Conservation (phyloP, 1,284 basidiomycete genomes). For the Bjerkandera adusta region DNA sequence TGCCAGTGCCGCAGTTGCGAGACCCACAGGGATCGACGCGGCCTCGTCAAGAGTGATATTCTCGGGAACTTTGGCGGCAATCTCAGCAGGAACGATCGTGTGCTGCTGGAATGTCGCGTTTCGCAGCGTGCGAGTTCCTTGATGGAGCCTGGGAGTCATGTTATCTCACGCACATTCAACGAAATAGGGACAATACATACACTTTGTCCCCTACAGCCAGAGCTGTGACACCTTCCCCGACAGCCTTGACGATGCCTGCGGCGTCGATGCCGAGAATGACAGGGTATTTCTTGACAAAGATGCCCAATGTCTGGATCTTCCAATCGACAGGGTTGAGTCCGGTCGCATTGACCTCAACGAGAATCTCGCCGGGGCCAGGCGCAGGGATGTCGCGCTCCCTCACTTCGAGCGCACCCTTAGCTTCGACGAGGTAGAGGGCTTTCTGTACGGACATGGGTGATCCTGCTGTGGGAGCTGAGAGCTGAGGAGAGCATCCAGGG, state of each 20-base stretch:
- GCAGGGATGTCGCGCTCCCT: constrained; percentile 19
- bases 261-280: constrained; percentile 45
- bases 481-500: no score
- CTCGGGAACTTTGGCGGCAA: constrained; percentile 20
- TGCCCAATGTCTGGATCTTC: constrained; percentile 34
- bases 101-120: constrained; percentile 26
- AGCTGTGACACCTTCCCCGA: constrained; percentile 36
- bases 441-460: constrained; percentile 19
- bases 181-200: constrained; percentile 15
- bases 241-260: constrained; percentile 37
- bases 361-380: constrained; percentile 37
- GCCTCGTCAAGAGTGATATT: constrained; percentile 22
- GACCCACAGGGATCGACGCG: constrained; percentile 18
- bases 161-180: background rate
- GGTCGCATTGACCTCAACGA: constrained; percentile 38
- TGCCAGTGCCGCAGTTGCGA: constrained; percentile 18
- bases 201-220: constrained; percentile 42
- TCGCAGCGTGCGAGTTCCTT: constrained; percentile 14
- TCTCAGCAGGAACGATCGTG: constrained; percentile 12
- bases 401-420: constrained; percentile 25
- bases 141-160: constrained; percentile 15
- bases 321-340: constrained; percentile 45
- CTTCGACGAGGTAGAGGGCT: constrained; percentile 23
- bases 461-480: background rate
- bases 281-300: constrained; percentile 32